Evolutionary conservation across 2,329 filamentous ascomycete genomes (phyloP).

Genomic region (Cordyceps fumosorosea): DNA sequence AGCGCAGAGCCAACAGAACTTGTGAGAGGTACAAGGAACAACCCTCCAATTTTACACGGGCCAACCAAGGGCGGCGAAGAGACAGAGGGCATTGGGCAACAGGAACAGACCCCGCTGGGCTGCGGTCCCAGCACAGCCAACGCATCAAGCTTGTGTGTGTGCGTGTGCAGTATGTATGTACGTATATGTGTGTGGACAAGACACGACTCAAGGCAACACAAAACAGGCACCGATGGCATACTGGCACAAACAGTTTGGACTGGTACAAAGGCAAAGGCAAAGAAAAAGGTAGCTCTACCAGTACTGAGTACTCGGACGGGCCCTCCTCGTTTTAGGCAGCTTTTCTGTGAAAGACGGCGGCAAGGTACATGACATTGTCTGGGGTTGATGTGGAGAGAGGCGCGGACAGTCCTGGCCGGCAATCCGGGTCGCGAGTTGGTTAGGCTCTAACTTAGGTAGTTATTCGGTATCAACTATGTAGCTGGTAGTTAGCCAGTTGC

Average conservation of each 20-base stretch:
- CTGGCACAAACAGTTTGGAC: too few species aligned
- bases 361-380: neutral
- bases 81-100: neutral
- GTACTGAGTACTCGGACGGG: too few species aligned
- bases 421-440: neutral
- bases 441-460: neutral
- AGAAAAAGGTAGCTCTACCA: too few species aligned
- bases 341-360: neutral
- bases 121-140: neutral
- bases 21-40: neutral
- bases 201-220: neutral
- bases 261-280: neutral
- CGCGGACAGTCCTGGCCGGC: neutral
- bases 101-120: neutral
- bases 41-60: neutral
- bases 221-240: neutral
- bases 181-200: neutral
- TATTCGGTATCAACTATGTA: too few species aligned
- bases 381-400: neutral
- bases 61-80: neutral
- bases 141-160: neutral
- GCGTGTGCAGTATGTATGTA: neutral
- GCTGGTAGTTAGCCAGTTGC: too few species aligned
- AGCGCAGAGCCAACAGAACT: neutral
- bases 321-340: neutral